Evolutionary conservation across 768 basidiomycete genomes (phyloP), one percentile per base, ranked within the genome.

Genomic region (Boletus reticulatus): DNA sequence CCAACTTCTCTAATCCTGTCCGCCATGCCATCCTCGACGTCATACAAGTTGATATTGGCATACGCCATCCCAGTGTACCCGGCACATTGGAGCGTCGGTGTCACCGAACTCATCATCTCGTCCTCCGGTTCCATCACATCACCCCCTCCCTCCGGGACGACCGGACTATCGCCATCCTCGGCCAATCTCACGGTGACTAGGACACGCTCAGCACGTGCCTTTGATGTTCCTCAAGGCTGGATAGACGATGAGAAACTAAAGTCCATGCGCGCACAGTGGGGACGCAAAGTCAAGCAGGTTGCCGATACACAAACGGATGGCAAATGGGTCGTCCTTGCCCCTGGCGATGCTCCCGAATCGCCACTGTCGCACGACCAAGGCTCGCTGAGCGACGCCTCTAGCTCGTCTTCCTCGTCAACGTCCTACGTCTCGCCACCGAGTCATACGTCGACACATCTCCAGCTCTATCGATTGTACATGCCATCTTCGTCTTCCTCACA

Each of bases 1-100:
- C 91, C 92, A 2, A 82, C 84, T 4, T 92, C 89, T 5, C 72
- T 93, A n/a, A 82, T 91, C n/a, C 73, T 93, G 44, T 89, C 90
- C 22, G 76, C 79, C 22, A 49, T 71, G 57, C 81, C 82, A 22
- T 78, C 84, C 17, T 63, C 80, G 11, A 67, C 73, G 12, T 80
- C 74, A 29, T 93, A 88, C 73, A 92, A 86, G 66, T 78, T 93
- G 48, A 75, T 92, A 27, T 70, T 93, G 61, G 83, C 85, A 17
- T 91, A 92, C 71, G 76, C 88, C 19, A 76, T 84, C 36, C 89
- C 89, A 31, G 85, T 93, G 42, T 92, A 89, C 67, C 91, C 91
- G 4, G 76, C 77, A 17, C 92, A 93, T 67, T 93, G 88, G 88
- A 84, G 85, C 24, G 80, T 85, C 31, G 89, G 88, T 32, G 84